A percentile compares a stretch with the other conserved stretches of the same genome.
Conservation (phyloP, 768 basidiomycete genomes). For the Hericium alpestre region DNA sequence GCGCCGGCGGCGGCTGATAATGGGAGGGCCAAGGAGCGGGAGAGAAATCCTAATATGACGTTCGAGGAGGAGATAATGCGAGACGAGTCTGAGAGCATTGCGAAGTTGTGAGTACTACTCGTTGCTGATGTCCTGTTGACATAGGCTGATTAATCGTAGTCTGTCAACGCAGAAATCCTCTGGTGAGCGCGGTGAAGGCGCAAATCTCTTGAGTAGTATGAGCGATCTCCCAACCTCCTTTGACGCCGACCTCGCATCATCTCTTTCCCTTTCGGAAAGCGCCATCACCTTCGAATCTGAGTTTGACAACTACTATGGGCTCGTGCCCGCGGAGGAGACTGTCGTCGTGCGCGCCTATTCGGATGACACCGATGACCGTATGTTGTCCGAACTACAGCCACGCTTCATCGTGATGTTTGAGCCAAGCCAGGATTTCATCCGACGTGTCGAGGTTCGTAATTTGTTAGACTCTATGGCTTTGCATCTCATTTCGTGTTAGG, state of each 20-base stretch:
- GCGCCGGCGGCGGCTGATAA: constrained; percentile 24
- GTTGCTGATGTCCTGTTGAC: neutral
- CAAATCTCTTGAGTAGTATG: too few relatives aligned
- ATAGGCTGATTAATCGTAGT: neutral
- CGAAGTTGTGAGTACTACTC: constrained; percentile 41
- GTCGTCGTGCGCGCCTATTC: constrained; percentile 82
- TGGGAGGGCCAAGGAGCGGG: constrained; percentile 1
- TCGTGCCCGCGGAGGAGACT: constrained; percentile 68
- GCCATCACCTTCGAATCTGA: constrained; percentile 24
- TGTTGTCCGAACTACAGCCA: constrained; percentile 80
- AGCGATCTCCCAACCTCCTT: constrained; percentile 11
- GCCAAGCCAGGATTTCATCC: constrained; percentile 84
- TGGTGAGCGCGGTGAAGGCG: neutral
- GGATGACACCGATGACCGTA: constrained; percentile 84
- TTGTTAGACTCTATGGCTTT: neutral
- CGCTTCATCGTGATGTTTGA: constrained; percentile 94
- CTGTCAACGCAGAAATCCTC: constrained; percentile 4
- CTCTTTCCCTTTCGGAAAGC: constrained; percentile 7
- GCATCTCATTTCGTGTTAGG: constrained; percentile 31
- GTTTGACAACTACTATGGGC: constrained; percentile 71
- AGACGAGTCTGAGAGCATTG: constrained; percentile 43
- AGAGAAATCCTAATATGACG: neutral
- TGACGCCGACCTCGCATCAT: constrained; percentile 28
- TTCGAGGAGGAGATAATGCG: constrained; percentile 26
- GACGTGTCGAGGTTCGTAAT: constrained; percentile 71